Conservation (phyloP, 306 rosid species). For the Sophora flavescens region DNA sequence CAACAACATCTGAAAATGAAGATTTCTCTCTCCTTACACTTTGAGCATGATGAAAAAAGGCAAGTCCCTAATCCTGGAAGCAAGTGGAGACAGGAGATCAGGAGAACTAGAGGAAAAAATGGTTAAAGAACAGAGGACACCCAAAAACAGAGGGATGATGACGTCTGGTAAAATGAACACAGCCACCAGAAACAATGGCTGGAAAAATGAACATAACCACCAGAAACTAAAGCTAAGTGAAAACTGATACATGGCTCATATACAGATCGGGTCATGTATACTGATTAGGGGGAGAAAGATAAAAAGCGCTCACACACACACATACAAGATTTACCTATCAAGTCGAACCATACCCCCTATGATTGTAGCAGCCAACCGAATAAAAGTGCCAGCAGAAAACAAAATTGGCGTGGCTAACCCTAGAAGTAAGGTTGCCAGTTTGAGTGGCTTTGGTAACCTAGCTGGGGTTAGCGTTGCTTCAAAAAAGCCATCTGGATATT, state of each 20-base stretch:
- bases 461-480: conserved; percentile 90
- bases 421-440: conserved; percentile 78
- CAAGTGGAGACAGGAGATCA: not conserved
- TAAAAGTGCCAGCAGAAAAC: conserved; percentile 79
- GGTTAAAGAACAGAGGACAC: not conserved
- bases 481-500: conserved; percentile 82
- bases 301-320: not conserved
- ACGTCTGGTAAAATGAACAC: not conserved
- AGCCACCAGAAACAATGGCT: not conserved
- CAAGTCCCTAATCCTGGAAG: not conserved
- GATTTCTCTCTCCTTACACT: not conserved
- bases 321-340: conserved; percentile 71
- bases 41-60: not conserved
- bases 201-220: conserved; percentile 19
- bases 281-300: not conserved
- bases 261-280: conserved; percentile 3
- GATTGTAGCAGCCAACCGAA: conserved; percentile 66
- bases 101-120: conserved; percentile 6
- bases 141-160: not conserved
- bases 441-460: conserved; percentile 89
- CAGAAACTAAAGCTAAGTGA: not conserved
- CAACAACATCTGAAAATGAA: not conserved
- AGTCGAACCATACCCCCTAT: conserved; percentile 82
- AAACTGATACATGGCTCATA: conserved; percentile 15
- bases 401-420: conserved; percentile 79